Conservation (phyloP, 129 eudicot species). For the Escallonia rubra region DNA sequence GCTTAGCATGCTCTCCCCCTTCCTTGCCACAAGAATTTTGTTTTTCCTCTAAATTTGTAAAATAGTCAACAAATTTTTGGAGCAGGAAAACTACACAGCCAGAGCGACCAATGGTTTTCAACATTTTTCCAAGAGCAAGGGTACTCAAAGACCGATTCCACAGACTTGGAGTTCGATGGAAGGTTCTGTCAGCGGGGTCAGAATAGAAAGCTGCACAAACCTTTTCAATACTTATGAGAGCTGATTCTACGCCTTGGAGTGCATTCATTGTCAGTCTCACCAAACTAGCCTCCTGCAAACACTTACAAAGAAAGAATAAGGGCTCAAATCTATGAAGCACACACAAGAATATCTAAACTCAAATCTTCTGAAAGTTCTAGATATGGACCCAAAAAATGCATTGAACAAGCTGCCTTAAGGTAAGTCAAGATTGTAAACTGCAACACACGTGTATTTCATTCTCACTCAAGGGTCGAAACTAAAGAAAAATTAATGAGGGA, state of each 20-base stretch:
- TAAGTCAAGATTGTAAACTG: too few relatives aligned
- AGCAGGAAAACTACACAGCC: constrained; percentile 69
- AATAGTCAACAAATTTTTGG: constrained; percentile 53
- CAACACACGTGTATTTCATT: too few relatives aligned
- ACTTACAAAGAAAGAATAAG: not conserved
- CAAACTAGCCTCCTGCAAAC: constrained; percentile 78
- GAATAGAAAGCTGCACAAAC: constrained; percentile 47
- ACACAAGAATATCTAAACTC: not conserved
- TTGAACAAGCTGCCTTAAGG: too few relatives aligned
- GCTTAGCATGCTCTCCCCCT: constrained; percentile 18
- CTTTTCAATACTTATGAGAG: constrained; percentile 65
- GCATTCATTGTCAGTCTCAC: constrained; percentile 88
- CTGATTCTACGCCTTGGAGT: constrained; percentile 80
- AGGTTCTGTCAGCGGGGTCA: constrained; percentile 80
- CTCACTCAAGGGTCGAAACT: too few relatives aligned
- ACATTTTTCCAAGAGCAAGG: constrained; percentile 69
- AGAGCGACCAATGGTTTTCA: constrained; percentile 62
- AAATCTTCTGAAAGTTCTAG: too few relatives aligned
- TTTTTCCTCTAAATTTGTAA: constrained; percentile 16
- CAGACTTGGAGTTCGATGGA: constrained; percentile 58
- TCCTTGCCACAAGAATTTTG: constrained; percentile 17
- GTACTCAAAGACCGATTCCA: constrained; percentile 78
- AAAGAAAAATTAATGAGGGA: too few relatives aligned
- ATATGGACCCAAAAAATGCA: too few relatives aligned
- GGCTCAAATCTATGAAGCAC: not conserved